phyloP scores from a whole-genome alignment of 345 rosid genomes.

The Dovyalis caffra region DNA sequence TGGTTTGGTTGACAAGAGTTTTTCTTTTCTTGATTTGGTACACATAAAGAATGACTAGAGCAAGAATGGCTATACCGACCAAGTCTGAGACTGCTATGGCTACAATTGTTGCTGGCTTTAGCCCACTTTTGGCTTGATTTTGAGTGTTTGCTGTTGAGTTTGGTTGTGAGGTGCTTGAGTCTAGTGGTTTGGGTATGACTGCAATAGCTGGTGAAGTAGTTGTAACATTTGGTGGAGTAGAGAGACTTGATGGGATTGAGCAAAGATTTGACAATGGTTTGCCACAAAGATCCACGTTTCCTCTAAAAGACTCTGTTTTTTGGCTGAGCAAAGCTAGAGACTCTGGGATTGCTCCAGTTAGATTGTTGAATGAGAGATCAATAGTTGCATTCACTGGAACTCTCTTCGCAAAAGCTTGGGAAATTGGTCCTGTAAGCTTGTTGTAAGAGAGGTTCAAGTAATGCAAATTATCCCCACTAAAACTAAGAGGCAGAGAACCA shows the following conservation, averaged over 20 bases:
- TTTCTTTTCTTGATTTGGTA: slow-evolving; percentile 64
- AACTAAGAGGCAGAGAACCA: slow-evolving; percentile 55
- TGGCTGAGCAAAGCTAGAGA: slow-evolving; percentile 55
- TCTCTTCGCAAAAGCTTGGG: slow-evolving; percentile 52
- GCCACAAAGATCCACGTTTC: slow-evolving; percentile 74
- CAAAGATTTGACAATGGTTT: slow-evolving; percentile 77
- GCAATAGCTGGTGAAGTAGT: slow-evolving; percentile 85
- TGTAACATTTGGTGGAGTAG: slow-evolving; percentile 64
- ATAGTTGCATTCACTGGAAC: slow-evolving; percentile 54
- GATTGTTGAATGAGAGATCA: slow-evolving; percentile 82
- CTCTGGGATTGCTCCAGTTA: slow-evolving; percentile 76
- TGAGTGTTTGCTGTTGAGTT: background rate
- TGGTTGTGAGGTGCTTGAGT: background rate
- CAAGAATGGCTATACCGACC: slow-evolving; percentile 62
- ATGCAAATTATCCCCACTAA: slow-evolving; percentile 52
- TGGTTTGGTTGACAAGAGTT: slow-evolving; percentile 4
- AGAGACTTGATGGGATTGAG: slow-evolving; percentile 68
- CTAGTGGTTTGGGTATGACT: slow-evolving; percentile 62
- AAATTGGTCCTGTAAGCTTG: slow-evolving; percentile 58
- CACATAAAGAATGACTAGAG: slow-evolving; percentile 56
- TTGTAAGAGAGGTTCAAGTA: slow-evolving; percentile 77
- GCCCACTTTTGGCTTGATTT: slow-evolving; percentile 36
- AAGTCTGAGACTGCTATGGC: slow-evolving; percentile 61
- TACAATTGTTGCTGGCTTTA: slow-evolving; percentile 69
- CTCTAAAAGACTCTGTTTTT: slow-evolving; percentile 51